These are phyloP conservation scores for Chaetomium sp. DNA, from an alignment of 2,329 filamentous ascomycete species.

Conservation along the genomic window DNA sequence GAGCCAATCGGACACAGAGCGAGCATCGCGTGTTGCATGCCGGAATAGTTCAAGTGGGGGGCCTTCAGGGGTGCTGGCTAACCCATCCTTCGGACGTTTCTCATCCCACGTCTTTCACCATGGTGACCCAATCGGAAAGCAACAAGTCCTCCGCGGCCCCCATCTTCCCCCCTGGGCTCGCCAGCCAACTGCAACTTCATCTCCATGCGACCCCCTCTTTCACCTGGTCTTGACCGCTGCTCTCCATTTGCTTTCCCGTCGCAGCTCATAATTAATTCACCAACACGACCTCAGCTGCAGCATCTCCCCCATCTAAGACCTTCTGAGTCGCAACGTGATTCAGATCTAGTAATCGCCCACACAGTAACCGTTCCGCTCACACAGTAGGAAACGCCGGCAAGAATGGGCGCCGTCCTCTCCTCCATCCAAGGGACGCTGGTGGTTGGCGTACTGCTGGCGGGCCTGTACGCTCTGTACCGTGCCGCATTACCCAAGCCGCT, in stretches of 20 bases:
- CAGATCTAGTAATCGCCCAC: background rate
- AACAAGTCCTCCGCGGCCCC: background rate
- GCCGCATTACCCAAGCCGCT: slow-evolving; percentile 46
- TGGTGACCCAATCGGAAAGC: background rate
- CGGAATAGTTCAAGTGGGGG: background rate
- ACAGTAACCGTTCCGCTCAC: background rate
- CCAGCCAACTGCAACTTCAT: background rate
- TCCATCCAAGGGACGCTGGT: slow-evolving; percentile 1
- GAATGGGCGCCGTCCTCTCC: slow-evolving; percentile 21
- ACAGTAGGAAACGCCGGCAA: slow-evolving; percentile 1
- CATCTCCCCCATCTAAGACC: background rate
- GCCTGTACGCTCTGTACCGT: slow-evolving; percentile 10
- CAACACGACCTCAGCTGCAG: background rate
- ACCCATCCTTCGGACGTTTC: background rate
- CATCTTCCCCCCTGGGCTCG: background rate
- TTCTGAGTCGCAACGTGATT: background rate
- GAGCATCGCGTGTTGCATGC: background rate
- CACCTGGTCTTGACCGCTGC: background rate
- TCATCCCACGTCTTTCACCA: background rate
- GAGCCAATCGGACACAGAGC: background rate
- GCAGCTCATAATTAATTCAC: background rate
- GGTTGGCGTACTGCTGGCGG: slow-evolving; percentile 2
- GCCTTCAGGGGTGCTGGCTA: background rate
- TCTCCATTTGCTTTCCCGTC: background rate
- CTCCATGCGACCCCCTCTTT: background rate